A percentile compares a stretch with the other conserved stretches of the same genome.
These are phyloP conservation scores for Penicillium riverlandense DNA, from an alignment of 495 filamentous ascomycete species.

Conservation along the genomic window DNA sequence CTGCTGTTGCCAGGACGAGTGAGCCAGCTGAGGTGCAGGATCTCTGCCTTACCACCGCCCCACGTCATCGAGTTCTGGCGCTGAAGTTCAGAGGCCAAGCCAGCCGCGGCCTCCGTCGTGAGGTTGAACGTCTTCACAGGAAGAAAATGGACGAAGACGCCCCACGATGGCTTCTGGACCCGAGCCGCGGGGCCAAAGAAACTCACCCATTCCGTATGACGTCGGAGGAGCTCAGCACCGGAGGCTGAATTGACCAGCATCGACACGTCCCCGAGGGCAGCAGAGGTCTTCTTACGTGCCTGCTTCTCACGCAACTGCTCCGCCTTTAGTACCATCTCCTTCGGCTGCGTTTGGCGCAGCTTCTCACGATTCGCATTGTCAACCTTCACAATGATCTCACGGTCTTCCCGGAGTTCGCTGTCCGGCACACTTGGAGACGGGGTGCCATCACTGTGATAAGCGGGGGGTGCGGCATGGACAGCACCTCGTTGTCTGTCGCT, in stretches of 20 bases:
- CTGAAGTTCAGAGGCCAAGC: too few relatives aligned
- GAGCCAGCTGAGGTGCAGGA: conserved; percentile 1
- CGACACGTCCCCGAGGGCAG: neutral
- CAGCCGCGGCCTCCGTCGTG: too few relatives aligned
- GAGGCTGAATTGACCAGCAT: neutral
- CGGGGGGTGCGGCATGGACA: too few relatives aligned
- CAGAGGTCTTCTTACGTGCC: neutral
- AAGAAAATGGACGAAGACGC: neutral
- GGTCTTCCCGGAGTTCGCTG: conserved; percentile 1
- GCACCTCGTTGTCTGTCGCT: too few relatives aligned
- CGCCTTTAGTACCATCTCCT: neutral
- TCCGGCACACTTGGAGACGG: neutral
- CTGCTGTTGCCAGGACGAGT: neutral
- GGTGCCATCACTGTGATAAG: neutral
- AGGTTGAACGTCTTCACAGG: neutral
- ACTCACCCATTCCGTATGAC: neutral
- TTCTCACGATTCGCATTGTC: neutral
- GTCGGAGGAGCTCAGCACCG: neutral
- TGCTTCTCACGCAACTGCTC: neutral
- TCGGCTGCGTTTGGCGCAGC: neutral
- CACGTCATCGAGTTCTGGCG: neutral
- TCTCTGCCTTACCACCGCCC: neutral
- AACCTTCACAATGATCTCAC: neutral
- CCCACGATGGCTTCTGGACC: neutral
- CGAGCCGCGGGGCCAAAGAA: neutral